Evolutionary conservation across 2,329 filamentous ascomycete genomes (phyloP).

Genomic region (Podosphaera xanthii): DNA sequence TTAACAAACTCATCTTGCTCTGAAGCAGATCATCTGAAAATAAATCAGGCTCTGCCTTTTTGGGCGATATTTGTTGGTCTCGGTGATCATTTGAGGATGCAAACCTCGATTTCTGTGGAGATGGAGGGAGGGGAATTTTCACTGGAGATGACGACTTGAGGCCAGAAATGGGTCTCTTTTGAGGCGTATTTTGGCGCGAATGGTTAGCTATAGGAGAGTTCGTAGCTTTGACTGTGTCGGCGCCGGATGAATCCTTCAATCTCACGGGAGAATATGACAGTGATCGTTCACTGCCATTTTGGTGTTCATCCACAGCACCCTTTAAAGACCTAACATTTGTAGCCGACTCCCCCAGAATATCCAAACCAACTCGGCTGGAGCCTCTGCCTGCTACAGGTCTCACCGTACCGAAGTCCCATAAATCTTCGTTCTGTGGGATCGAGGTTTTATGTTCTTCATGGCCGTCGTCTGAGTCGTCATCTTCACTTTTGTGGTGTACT

Average conservation of each 20-base stretch:
- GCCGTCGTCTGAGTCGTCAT: conserved; percentile 36
- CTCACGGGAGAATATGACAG: conserved; percentile 30
- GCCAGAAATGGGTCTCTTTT: conserved; percentile 27
- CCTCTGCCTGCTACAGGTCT: conserved; percentile 51
- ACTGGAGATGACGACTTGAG: conserved; percentile 24
- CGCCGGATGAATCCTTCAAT: conserved; percentile 15
- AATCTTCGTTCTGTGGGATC: conserved; percentile 48
- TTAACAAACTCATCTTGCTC: conserved; percentile 35
- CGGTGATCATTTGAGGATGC: conserved; percentile 13
- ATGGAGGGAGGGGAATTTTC: conserved; percentile 36
- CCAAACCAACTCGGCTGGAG: conserved; percentile 34
- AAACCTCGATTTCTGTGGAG: conserved; percentile 31
- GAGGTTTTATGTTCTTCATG: conserved; percentile 21
- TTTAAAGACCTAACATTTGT: conserved; percentile 49
- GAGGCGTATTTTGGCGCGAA: conserved; percentile 35
- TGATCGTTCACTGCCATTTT: conserved; percentile 26
- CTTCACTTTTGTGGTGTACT: conserved; percentile 53
- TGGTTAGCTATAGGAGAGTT: conserved; percentile 23
- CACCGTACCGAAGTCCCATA: conserved; percentile 98
- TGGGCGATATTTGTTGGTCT: conserved; percentile 23
- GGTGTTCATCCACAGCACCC: conserved; percentile 24
- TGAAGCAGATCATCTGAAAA: conserved; percentile 39
- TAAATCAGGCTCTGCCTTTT: conserved; percentile 36
- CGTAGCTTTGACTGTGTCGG: conserved; percentile 30
- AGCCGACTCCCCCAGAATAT: conserved; percentile 58